These are phyloP conservation scores for Suhomyces prunicola DNA, from an alignment of 805 yeast species.

Conservation along the genomic window DNA sequence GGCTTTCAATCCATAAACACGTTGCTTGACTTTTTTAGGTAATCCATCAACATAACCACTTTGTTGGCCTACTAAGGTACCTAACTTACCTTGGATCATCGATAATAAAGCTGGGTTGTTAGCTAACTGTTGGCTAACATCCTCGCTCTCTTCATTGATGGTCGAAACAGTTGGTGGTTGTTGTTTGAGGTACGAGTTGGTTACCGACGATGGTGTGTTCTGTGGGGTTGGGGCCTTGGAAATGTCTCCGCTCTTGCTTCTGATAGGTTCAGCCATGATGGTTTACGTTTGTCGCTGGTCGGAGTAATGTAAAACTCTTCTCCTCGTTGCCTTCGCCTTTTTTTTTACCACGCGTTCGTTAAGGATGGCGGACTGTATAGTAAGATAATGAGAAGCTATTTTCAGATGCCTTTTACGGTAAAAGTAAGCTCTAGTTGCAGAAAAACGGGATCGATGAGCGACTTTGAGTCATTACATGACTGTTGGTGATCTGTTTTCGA, in stretches of 20 bases:
- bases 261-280: slow-evolving; percentile 83
- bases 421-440: neutral
- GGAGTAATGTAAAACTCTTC: neutral
- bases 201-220: slow-evolving; percentile 90
- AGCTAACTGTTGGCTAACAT: slow-evolving; percentile 49
- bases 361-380: neutral
- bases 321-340: neutral
- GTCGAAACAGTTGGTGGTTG: slow-evolving; percentile 59
- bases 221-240: slow-evolving; percentile 98
- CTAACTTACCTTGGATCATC: slow-evolving; percentile 86
- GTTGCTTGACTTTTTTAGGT: slow-evolving; percentile 66
- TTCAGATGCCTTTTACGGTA: neutral
- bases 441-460: neutral
- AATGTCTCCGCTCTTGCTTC: slow-evolving; percentile 64
- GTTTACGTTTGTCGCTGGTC: neutral
- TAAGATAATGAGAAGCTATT: neutral
- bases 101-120: slow-evolving; percentile 80
- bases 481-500: neutral
- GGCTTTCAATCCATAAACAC: slow-evolving; percentile 79
- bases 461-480: neutral
- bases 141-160: slow-evolving; percentile 57
- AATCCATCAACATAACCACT: slow-evolving; percentile 81
- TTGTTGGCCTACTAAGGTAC: slow-evolving; percentile 77
- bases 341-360: neutral
- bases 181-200: slow-evolving; percentile 66